Conservation (phyloP, 148 eudicot species). For the Heliosperma pusillum region DNA sequence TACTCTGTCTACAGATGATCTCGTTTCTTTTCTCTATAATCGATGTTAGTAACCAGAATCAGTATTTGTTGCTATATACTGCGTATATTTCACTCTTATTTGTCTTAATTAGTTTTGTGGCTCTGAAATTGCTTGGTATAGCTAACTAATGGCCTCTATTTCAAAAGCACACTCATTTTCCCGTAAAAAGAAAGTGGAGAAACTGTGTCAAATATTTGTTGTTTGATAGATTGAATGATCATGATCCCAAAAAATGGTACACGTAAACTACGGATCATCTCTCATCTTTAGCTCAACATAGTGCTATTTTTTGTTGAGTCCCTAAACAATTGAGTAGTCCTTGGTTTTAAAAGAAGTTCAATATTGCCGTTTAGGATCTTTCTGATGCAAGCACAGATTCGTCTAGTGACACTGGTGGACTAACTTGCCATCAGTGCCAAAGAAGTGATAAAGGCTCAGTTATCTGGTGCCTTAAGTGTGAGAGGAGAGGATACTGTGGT, state of each 20-base stretch:
- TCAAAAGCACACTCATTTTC: neutral
- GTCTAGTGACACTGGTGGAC: slow-evolving; percentile 62
- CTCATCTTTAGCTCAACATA: neutral
- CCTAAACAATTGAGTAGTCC: neutral
- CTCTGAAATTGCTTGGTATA: slow-evolving; percentile 8
- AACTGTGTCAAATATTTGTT: neutral
- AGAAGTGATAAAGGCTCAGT: slow-evolving; percentile 43
- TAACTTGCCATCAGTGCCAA: slow-evolving; percentile 86
- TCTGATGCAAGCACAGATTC: slow-evolving; percentile 68
- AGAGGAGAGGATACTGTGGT: slow-evolving; percentile 81
- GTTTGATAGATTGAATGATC: neutral
- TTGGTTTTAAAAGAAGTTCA: neutral
- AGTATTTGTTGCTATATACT: neutral
- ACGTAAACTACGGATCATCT: neutral
- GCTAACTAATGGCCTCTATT: neutral
- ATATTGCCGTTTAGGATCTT: slow-evolving; percentile 45
- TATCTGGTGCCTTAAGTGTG: slow-evolving; percentile 82
- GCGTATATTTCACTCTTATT: neutral
- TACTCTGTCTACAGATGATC: neutral
- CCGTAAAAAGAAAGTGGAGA: neutral
- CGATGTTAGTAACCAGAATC: neutral
- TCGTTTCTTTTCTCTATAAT: neutral
- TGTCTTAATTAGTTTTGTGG: neutral
- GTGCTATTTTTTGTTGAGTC: neutral
- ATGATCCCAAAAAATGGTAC: neutral